A percentile compares a stretch with the other conserved stretches of the same genome.
Conservation (phyloP, 805 yeast species). For the Ogataea trehalophila region DNA sequence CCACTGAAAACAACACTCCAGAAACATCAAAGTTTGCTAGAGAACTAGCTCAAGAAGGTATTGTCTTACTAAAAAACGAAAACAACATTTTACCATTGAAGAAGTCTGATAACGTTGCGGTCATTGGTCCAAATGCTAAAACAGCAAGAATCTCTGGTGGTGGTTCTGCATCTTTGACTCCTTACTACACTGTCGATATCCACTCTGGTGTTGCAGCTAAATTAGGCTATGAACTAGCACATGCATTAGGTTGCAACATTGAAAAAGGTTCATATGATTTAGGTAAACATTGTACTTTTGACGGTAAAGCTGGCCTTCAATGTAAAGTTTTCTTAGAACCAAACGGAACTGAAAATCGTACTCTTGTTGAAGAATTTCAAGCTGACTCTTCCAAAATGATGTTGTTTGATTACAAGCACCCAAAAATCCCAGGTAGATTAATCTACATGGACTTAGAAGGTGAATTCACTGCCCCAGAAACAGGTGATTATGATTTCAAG, state of each 20-base stretch:
- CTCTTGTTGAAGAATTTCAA: constrained; percentile 19
- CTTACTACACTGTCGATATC: constrained; percentile 11
- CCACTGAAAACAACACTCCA: constrained; percentile 37
- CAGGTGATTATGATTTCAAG: constrained; percentile 50
- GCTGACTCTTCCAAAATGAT: constrained; percentile 6
- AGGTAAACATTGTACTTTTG: not conserved
- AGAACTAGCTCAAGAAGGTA: constrained; percentile 44
- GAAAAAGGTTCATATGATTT: constrained; percentile 7
- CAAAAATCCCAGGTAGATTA: constrained; percentile 15
- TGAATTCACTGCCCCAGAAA: constrained; percentile 39
- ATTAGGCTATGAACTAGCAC: constrained; percentile 18
- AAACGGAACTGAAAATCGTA: constrained; percentile 13
- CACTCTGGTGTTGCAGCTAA: constrained; percentile 10
- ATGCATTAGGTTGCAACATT: constrained; percentile 30
- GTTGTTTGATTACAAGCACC: constrained; percentile 26
- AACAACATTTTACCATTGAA: constrained; percentile 41
- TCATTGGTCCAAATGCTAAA: constrained; percentile 57
- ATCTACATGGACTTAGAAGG: constrained; percentile 44
- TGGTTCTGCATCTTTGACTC: constrained; percentile 46
- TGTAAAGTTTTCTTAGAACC: constrained; percentile 23
- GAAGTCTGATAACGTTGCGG: constrained; percentile 37
- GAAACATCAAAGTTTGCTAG: constrained; percentile 41
- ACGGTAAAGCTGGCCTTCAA: constrained; percentile 20
- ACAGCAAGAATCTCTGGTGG: constrained; percentile 49
- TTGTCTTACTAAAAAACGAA: constrained; percentile 55